Conservation (phyloP, 116 monocot species). For the Iris pallida region DNA sequence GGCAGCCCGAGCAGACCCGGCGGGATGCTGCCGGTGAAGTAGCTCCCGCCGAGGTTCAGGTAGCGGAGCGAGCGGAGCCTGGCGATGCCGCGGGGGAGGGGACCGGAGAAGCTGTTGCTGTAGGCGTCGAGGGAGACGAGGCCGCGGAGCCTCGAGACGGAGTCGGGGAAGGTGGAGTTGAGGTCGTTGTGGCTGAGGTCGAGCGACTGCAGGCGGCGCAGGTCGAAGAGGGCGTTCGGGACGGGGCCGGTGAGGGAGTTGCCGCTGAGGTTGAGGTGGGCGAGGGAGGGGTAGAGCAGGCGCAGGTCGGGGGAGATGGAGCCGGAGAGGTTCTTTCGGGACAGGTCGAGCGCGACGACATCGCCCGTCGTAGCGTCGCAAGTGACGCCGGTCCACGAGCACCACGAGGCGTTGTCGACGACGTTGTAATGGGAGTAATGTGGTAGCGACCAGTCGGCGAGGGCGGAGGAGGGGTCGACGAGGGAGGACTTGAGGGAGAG, state of each 20-base stretch:
- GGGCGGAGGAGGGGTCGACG: constrained; percentile 47
- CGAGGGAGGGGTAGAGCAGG: constrained; percentile 27
- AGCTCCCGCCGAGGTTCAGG: constrained; percentile 74
- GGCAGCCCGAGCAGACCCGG: constrained; percentile 21
- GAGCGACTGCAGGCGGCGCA: constrained; percentile 31
- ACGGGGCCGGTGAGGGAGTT: constrained; percentile 53
- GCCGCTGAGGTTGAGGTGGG: constrained; percentile 62
- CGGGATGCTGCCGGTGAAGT: constrained; percentile 45
- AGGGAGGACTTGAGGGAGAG: constrained; percentile 53
- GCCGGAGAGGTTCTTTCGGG: constrained; percentile 42
- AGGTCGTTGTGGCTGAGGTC: constrained; percentile 73
- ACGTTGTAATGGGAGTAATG: background rate
- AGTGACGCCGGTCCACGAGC: constrained; percentile 50
- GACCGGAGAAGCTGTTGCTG: constrained; percentile 62
- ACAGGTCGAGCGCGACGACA: constrained; percentile 41
- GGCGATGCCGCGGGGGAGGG: constrained; percentile 26
- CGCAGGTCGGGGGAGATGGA: constrained; percentile 36
- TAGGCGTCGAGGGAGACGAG: constrained; percentile 48
- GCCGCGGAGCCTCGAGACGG: constrained; percentile 21
- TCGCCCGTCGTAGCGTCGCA: constrained; percentile 23
- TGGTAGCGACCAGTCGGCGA: constrained; percentile 31
- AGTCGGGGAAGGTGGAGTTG: constrained; percentile 40
- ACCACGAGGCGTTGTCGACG: constrained; percentile 28
- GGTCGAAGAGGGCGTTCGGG: constrained; percentile 39
- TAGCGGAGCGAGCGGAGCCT: constrained; percentile 20